Evolutionary conservation across 768 basidiomycete species (phyloP), one percentile per base, ranked within the genome.

Genomic region (Infundibulicybe gibba): DNA sequence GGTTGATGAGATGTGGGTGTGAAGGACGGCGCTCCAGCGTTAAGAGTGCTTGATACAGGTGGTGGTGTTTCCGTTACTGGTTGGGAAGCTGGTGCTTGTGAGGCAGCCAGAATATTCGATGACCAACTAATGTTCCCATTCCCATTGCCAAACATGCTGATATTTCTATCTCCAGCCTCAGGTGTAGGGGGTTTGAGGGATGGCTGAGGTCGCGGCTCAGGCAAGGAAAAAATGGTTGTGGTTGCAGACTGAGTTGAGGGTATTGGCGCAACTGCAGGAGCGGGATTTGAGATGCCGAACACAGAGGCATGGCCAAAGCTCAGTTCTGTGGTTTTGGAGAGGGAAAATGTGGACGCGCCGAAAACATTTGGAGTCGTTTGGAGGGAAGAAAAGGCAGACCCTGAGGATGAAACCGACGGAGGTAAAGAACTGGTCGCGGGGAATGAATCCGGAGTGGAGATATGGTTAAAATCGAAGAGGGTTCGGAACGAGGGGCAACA

Each of bases 361-460:
- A 75, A 75, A 9, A 62, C 60, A 53, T 69, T 72, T 13, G 67
- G 69, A 3, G 68, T 59, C 5, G 72, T 59, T 2, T 66, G 59
- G 11, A 77, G 56, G 33, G 54, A 56, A 3, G 70, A 65, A 48
- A 77, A 76, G 2, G 74, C 74, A 25, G 25, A 25, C 8, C 25
- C 25, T 25, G 25, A 25, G 8, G 25, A 25, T 25, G 25, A 25
- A 25, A 25, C 25, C 25, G 8, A 8, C 25, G 25, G 25, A 25
- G 25, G 25, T 25, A 25, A 3, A 3, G 25, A 25, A 25, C 25
- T 25, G 25, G 8, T 25, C 25, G 25, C 25, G 25, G 25, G 25
- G 8, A 25, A 25, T 25, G 25, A 25, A 8, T 25, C 8, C 25
- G 25, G 8, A 25, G 25, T 8, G 25, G 25, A 25, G 25, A 25